Conservation (phyloP, 176 grass and related monocot genomes). For the Miscanthus lutarioriparius region DNA sequence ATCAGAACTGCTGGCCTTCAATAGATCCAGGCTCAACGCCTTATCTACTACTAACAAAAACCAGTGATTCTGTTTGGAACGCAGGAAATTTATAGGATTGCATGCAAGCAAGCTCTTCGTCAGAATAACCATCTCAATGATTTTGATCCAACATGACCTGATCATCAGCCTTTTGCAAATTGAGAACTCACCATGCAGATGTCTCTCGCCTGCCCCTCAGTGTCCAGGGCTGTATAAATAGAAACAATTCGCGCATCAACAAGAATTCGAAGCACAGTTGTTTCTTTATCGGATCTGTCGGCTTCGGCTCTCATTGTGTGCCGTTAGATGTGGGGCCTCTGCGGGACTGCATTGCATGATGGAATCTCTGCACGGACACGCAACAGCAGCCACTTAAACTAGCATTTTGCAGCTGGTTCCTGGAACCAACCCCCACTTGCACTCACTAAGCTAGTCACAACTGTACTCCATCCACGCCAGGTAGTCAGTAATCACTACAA, state of each 20-base stretch:
- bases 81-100: not conserved
- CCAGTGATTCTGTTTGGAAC: not conserved
- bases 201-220: not conserved
- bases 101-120: too few relatives aligned
- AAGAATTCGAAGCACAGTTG: not conserved
- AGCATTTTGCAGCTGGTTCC: slow-evolving; percentile 41
- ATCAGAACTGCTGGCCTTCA: not conserved
- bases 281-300: not conserved
- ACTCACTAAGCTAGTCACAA: not conserved
- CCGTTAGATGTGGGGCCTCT: slow-evolving; percentile 22
- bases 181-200: not conserved
- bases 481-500: slow-evolving; percentile 19
- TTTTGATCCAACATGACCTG: not conserved
- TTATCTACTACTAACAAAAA: not conserved
- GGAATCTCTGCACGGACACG: slow-evolving; percentile 46
- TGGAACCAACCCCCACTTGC: slow-evolving; percentile 36
- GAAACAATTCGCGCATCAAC: slow-evolving; percentile 2
- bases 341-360: not conserved
- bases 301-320: not conserved
- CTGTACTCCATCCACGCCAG: slow-evolving; percentile 21
- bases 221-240: not conserved
- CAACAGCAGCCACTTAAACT: slow-evolving; percentile 35
- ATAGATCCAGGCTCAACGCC: not conserved
- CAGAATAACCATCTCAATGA: not conserved
- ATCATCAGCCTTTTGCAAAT: not conserved